Base-by-base conservation (phyloP, 2,329 filamentous ascomycete genomes). In the Cladosporium velox region DNA sequence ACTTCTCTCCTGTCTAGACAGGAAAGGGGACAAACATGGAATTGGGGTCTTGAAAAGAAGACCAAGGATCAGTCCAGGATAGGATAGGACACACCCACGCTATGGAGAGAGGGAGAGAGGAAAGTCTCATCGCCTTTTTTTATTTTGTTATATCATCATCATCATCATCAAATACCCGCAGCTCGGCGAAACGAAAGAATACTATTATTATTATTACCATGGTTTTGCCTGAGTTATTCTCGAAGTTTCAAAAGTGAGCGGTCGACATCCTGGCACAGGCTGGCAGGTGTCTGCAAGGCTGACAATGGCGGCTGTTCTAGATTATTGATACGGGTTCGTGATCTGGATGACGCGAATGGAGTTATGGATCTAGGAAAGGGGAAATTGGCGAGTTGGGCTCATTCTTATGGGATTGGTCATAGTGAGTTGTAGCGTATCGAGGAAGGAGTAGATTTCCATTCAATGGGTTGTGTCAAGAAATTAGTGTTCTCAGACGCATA, bases 121-220 rank as follows among this genome's bases (percentile, higher is more conserved):
- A 12, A 47, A 47, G 38, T 44, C 38, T n/a, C 38, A 44, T 41
- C 35, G 26, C 11, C 11, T 52, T 26, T 12, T 15, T 28, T 28
- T 28, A 28, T 54, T 30, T n/a, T 30, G n/a, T 30, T 8, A 54
- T 30, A 54, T 54, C 28, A 52, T 28, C 47, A 51, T 49, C 47
- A 51, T 49, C 24, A 51, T 52, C 49, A 54, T 54, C 49, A 30
- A 54, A 54, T 54, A 54, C 49, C 49, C 49, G 24, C 28, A 54
- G 41, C 24, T 54, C 12, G 49, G 49, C 49, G 49, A 54, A 54
- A 54, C 24, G 49, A 54, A 54, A 54, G 49, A 18, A 28, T 54
- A 30, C 28, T 54, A 26, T 18, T 54, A 26, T 30, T 54, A 30
- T 54, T 54, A 28, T 51, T 3, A 51, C 21, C 47, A 51, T 38